Evolutionary conservation across 192 early-diverging fungal species (phyloP), one percentile per base, ranked within the genome.

Genomic region (Irineochytrium annulatum): DNA sequence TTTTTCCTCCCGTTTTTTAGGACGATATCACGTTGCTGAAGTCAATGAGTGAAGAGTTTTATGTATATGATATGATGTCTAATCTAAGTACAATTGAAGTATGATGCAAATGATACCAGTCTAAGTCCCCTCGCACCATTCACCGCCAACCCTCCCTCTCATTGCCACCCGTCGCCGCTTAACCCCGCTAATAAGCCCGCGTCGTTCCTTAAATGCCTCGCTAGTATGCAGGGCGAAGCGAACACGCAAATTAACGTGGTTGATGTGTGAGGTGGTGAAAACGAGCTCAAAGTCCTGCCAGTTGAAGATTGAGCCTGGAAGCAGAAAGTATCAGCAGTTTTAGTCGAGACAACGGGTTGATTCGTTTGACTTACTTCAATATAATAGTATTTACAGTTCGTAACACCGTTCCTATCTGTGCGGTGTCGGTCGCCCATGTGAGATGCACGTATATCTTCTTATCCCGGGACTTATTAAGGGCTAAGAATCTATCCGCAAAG

Each of bases 361-460:
- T 8, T 8, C 46, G 26, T 49, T 49, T 24, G 6, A 49, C 62
- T 19, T 34, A 67, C 65, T 57, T n/a, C 35, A 82, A 43, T 51
- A 82, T 76, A 53, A 77, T 79, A 35, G 64, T 72, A 58, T 73
- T 78, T 13, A 77, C 78, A 31, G 78, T 77, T 43, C 70, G 72
- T 55, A 83, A 64, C 29, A 81, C 78, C 39, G 73, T 76, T 57
- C 69, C 65, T 51, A 83, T 74, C 56, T 83, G 77, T 30, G 56
- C 73, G 11, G 82, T 84, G 64, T 84, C 82, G 22, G 82, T 84
- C 2, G 82, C 82, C 55, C 77, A 84, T 22, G 82, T 84, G 49
- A 77, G 80, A 63, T 84, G 82, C 37, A 76, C 69, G 63, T 84
- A 82, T 16, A 78, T 64, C 52, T 73, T 77, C 53, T 77, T 77